Evolutionary conservation across 2,329 filamentous ascomycete species (phyloP).

Genomic region (Thyridium curvatum): DNA sequence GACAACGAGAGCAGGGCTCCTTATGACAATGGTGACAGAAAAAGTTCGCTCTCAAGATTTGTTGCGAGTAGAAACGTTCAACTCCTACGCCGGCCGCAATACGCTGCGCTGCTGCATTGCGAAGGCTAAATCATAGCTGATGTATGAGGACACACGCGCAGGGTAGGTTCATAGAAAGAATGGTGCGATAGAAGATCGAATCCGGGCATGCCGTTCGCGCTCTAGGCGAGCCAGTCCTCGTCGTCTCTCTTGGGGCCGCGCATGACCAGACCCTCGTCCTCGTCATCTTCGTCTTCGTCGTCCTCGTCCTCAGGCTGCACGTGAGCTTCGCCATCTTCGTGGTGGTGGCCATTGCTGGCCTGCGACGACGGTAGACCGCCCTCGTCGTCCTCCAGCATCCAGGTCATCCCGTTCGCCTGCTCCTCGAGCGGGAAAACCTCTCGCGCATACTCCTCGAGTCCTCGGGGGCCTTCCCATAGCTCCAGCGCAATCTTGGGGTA

Average conservation of each 20-base stretch:
- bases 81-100: no score
- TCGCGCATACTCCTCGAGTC: constrained; percentile 87
- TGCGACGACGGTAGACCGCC: constrained; percentile 24
- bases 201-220: background rate
- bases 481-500: constrained; percentile 71
- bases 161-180: no score
- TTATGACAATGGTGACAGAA: no score
- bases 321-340: constrained; percentile 5
- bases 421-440: constrained; percentile 95
- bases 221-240: constrained; percentile 52
- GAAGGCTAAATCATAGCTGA: no score
- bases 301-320: constrained; percentile 25
- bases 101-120: no score
- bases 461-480: constrained; percentile 86
- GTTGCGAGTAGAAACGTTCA: no score
- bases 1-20: no score
- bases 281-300: constrained; percentile 43
- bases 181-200: no score
- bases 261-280: constrained; percentile 54
- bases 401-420: constrained; percentile 84
- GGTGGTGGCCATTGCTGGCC: constrained; percentile 16
- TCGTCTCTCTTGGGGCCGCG: constrained; percentile 49
- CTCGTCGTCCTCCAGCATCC: constrained; percentile 67
- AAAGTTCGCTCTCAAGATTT: no score
- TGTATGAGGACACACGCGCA: no score